These are phyloP conservation scores for Ceratocystis diversiconidia DNA, from an alignment of 2,329 filamentous ascomycete species.

Conservation along the genomic window DNA sequence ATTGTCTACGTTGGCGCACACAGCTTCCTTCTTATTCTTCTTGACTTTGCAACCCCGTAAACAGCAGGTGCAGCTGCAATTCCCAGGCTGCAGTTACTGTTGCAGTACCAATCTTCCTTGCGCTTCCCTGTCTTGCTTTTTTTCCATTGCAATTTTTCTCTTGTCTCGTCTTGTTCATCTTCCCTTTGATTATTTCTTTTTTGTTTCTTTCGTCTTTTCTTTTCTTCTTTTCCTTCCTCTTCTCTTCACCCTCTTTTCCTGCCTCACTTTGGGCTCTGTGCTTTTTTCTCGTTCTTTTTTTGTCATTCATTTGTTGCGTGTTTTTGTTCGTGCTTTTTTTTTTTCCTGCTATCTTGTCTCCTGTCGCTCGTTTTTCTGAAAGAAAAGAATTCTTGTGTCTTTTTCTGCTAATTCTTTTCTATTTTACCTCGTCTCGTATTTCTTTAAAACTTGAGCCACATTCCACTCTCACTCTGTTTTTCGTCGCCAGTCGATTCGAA, in stretches of 20 bases:
- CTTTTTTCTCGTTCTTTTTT: background rate
- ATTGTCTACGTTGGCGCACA: background rate
- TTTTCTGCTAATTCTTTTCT: background rate
- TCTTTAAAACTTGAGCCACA: background rate
- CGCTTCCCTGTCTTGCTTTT: background rate
- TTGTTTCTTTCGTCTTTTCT: background rate
- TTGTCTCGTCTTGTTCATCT: background rate
- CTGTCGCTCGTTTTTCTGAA: background rate
- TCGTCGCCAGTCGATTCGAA: background rate
- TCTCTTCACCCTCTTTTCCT: background rate
- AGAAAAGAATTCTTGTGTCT: background rate
- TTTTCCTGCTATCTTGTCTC: slow-evolving; percentile 6
- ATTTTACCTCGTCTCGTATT: background rate
- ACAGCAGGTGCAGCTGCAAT: background rate
- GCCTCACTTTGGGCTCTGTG: background rate
- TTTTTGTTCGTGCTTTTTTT: slow-evolving; percentile 8
- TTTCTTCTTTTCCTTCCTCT: background rate
- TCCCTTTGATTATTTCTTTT: slow-evolving; percentile 1
- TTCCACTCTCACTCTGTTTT: background rate
- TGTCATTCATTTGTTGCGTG: slow-evolving; percentile 8
- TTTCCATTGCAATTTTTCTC: background rate
- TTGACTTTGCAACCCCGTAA: background rate
- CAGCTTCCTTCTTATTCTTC: background rate
- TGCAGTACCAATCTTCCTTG: background rate
- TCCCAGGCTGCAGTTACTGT: background rate